Evolutionary conservation across 225 moss, liverwort and hornwort species (phyloP), one percentile per base, ranked within the genome.

Genomic region (Bryoerythrophyllum caledonicum): DNA sequence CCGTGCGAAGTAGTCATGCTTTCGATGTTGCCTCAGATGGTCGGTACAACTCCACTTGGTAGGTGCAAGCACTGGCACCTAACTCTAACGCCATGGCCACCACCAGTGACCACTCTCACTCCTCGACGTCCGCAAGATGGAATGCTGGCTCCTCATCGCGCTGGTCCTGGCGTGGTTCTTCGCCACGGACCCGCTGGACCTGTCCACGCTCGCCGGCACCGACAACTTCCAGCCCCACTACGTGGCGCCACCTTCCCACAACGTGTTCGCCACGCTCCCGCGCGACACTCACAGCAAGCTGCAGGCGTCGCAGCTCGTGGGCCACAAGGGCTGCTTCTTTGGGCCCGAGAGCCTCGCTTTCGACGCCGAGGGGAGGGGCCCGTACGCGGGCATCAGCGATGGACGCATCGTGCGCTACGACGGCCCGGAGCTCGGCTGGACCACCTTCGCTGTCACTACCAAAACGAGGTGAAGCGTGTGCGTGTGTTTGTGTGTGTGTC

Each of bases 341-440:
- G 89, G 88, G 4, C 89, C 84, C 21, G 89, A 91, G 74, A 92
- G 91, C 58, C 72, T 91, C 21, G 60, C 83, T 2, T 91, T 92
- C 61, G 92, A 95, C 75, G 49, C 76, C 4, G 77, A 85, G 52
- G 90, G 92, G 8, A 79, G 80, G 5, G 94, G 92, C 4, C 90
- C 90, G 1, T 92, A 90, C 54, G 62, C 89, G 0, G 89, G 94
- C 2, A 70, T 87, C 8, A 84, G 84, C 15, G 92, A 94, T 79
- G 92, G 94, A 4, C 82, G 90, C 6, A 60, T 94, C 21, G 59
- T 94, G 65, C 76, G 90, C 58, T 92, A 90, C 52, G 87, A 94
- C 0, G 90, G 94, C 12, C 56, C 75, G 2, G 82, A 87, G 56
- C 72, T 82, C 23, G 89, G 82, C 32, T 94, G 94, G 94, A 81